Evolutionary conservation across 2,329 filamentous ascomycete genomes (phyloP).

Genomic region (Fusarium foetens): DNA sequence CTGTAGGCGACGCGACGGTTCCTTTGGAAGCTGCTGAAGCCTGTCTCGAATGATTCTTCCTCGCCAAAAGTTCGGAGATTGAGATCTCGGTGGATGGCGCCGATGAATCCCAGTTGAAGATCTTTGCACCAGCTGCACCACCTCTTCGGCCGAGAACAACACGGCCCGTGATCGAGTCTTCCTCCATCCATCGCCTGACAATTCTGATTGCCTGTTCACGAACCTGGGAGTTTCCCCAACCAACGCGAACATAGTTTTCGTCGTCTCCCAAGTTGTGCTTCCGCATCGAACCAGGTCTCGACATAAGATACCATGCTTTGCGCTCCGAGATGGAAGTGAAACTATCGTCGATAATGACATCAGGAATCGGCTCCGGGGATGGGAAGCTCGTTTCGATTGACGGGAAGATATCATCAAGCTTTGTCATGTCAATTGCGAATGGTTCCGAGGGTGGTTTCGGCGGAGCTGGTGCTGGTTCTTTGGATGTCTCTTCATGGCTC

Average conservation of each 20-base stretch:
- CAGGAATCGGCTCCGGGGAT: conserved; percentile 54
- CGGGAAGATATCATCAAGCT: conserved; percentile 50
- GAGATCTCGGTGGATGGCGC: conserved; percentile 61
- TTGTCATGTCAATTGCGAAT: conserved; percentile 49
- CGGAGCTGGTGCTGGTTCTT: not conserved
- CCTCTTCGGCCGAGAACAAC: conserved; percentile 51
- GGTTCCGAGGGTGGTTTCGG: conserved; percentile 26
- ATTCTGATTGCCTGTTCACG: conserved; percentile 66
- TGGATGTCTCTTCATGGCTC: not conserved
- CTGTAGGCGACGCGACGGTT: conserved; percentile 41
- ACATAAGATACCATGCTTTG: conserved; percentile 73
- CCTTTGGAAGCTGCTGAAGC: conserved; percentile 41
- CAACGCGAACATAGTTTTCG: conserved; percentile 68
- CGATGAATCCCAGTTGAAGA: conserved; percentile 71
- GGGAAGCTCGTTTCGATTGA: conserved; percentile 36
- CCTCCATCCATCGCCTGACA: conserved; percentile 73
- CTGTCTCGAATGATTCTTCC: conserved; percentile 43
- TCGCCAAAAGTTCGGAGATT: conserved; percentile 53
- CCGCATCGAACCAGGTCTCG: conserved; percentile 67
- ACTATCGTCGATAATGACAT: conserved; percentile 61
- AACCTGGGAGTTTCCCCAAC: conserved; percentile 65
- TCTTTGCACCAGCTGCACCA: conserved; percentile 56
- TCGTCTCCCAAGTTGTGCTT: conserved; percentile 67
- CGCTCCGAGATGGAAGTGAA: conserved; percentile 67
- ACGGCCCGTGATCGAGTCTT: conserved; percentile 68